A percentile compares a stretch with the other conserved stretches of the same genome.
These are phyloP conservation scores for Stemphylium beticola DNA, from an alignment of 2,329 filamentous ascomycete genomes.

Conservation along the genomic window DNA sequence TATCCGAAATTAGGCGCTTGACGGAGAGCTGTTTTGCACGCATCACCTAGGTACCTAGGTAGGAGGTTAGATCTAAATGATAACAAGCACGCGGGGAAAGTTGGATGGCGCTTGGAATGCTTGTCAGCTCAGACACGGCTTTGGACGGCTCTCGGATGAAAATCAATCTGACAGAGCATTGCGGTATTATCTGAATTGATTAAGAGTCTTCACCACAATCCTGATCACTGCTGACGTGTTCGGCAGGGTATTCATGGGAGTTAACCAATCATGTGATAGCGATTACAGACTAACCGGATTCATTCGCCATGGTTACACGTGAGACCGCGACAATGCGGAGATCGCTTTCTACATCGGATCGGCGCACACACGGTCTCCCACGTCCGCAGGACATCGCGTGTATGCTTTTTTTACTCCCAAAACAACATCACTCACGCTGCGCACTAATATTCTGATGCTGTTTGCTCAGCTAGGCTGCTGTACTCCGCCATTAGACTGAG, in stretches of 20 bases:
- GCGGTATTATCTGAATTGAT: not conserved
- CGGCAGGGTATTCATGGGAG: not conserved
- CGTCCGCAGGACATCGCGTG: not conserved
- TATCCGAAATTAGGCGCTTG: too few relatives aligned
- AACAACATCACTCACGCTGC: not conserved
- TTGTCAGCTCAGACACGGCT: too few relatives aligned
- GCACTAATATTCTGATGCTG: not conserved
- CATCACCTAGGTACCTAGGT: too few relatives aligned
- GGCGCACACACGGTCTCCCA: constrained; percentile 1
- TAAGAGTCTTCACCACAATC: not conserved
- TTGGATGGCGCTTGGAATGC: too few relatives aligned
- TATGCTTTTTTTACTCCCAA: constrained; percentile 2
- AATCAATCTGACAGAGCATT: not conserved
- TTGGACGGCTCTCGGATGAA: not conserved
- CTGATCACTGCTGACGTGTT: not conserved
- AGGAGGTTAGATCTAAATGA: too few relatives aligned
- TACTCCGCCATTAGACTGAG: not conserved
- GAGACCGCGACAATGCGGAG: constrained; percentile 14
- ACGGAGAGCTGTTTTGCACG: too few relatives aligned
- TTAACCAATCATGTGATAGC: constrained; percentile 1
- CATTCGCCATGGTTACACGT: constrained; percentile 5
- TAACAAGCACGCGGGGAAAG: too few relatives aligned
- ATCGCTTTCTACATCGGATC: constrained; percentile 8
- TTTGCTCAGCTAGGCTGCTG: constrained; percentile 6
- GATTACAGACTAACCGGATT: constrained; percentile 5